Percentiles rank a stretch among this genome's conserved stretches.
These are phyloP conservation scores for Sporothrix dimorphospora DNA, from an alignment of 2,329 filamentous ascomycete species.

Conservation along the genomic window DNA sequence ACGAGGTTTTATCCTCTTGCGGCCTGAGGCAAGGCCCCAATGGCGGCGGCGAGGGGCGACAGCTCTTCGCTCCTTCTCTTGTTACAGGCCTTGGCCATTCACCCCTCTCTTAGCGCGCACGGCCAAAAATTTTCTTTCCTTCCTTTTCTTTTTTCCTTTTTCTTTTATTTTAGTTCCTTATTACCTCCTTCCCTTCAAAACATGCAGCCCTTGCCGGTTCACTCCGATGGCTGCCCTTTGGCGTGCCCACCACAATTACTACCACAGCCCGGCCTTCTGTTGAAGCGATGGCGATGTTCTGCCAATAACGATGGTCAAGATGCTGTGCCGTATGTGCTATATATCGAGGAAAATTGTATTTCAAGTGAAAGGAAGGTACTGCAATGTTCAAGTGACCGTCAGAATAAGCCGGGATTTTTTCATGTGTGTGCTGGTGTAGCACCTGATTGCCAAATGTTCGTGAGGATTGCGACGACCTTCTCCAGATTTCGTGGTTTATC, in stretches of 20 bases:
- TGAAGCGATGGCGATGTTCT: neutral
- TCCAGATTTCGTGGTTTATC: conserved; percentile 6
- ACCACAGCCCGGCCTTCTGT: neutral
- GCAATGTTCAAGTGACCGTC: neutral
- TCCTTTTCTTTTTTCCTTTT: neutral
- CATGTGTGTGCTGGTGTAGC: neutral
- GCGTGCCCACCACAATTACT: conserved; percentile 15
- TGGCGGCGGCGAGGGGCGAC: neutral
- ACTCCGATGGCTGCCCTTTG: conserved; percentile 27
- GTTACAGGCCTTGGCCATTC: conserved; percentile 4
- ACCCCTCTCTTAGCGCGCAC: conserved; percentile 24
- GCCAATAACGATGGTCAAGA: neutral
- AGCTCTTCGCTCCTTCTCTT: neutral
- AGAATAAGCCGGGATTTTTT: neutral
- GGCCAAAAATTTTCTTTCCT: neutral
- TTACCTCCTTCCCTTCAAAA: neutral
- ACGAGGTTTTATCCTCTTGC: conserved; percentile 14
- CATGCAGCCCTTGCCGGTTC: conserved; percentile 26
- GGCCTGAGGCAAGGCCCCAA: conserved; percentile 28
- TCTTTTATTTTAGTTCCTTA: neutral
- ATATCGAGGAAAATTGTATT: neutral
- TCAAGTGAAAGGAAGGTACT: too few relatives aligned
- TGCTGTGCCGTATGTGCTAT: neutral
- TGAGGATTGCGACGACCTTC: neutral
- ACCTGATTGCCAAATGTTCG: neutral